Conservation (phyloP, 2,329 filamentous ascomycete species). For the Xylaria sp. region DNA sequence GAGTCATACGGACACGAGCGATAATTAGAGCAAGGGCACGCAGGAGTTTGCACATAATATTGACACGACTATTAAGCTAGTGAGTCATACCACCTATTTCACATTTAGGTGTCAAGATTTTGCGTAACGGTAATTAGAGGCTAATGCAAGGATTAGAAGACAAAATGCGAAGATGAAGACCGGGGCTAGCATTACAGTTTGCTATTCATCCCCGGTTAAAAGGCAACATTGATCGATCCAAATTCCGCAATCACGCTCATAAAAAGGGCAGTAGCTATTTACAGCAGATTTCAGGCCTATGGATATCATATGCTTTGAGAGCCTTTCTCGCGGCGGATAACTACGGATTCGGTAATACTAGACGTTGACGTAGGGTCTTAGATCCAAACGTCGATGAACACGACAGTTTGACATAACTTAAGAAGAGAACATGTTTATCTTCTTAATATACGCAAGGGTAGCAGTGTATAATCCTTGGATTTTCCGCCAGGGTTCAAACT, state of each 20-base stretch:
- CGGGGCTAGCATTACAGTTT: not conserved
- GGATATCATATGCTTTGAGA: not conserved
- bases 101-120: not conserved
- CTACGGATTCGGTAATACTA: not conserved
- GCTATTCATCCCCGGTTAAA: not conserved
- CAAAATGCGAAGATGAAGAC: not conserved
- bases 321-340: not conserved
- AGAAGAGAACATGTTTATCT: not conserved
- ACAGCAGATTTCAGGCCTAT: not conserved
- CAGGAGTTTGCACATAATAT: not conserved
- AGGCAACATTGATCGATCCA: not conserved
- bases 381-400: not conserved
- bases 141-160: conserved; percentile 1
- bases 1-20: not conserved
- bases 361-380: not conserved
- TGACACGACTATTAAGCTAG: too few species aligned
- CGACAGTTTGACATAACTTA: not conserved
- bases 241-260: not conserved
- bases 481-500: not conserved
- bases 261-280: not conserved
- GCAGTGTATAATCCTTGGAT: not conserved
- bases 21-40: not conserved
- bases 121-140: not conserved
- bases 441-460: not conserved
- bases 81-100: not conserved